Conservation (phyloP, 345 rosid genomes). For the Psidium guajava region DNA sequence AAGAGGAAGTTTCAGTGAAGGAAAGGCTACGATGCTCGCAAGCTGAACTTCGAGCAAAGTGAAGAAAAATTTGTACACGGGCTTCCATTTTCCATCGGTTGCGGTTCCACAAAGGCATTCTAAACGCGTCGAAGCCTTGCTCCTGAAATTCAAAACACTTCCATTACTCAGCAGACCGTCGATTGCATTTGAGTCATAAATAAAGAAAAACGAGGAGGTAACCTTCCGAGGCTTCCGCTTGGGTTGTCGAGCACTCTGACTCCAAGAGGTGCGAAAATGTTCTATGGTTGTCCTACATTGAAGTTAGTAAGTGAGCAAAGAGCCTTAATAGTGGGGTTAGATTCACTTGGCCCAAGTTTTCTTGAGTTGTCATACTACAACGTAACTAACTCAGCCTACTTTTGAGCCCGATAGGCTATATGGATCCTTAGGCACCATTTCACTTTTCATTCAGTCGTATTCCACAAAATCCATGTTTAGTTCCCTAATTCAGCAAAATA, state of each 20-base stretch:
- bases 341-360: background rate
- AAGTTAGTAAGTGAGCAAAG: background rate
- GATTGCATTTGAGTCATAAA: background rate
- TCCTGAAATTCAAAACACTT: background rate
- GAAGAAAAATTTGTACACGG: background rate
- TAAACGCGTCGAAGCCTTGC: background rate
- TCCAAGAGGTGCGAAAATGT: constrained; percentile 14
- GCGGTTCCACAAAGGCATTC: background rate
- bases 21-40: background rate
- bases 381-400: background rate
- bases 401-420: background rate
- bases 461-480: background rate
- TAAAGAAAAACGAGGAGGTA: background rate
- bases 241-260: constrained; percentile 49
- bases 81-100: background rate
- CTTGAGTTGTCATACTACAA: background rate
- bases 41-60: background rate
- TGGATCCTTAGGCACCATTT: background rate
- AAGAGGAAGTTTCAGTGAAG: background rate
- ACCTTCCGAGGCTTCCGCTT: constrained; percentile 11
- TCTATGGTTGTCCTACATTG: constrained; percentile 20
- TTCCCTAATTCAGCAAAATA: background rate
- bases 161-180: background rate
- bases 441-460: background rate
- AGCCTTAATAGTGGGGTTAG: background rate